Evolutionary conservation across 1,284 basidiomycete species (phyloP).

Genomic region (Phellopilus nigrolimitatus): DNA sequence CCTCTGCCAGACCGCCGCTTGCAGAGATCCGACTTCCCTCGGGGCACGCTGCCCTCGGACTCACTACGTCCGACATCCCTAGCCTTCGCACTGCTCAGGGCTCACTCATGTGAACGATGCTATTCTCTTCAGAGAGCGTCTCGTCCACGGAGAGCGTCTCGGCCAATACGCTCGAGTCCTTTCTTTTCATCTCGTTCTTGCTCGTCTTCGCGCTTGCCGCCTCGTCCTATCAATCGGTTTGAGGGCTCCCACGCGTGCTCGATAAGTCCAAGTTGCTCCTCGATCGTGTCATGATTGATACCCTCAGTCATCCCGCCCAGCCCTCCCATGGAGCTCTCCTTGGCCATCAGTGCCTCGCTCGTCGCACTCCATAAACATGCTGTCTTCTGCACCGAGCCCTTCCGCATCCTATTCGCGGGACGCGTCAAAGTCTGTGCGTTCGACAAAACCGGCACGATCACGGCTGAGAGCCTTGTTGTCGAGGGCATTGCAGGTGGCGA

Average conservation of each 20-base stretch:
- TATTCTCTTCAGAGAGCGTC: conserved; percentile 93
- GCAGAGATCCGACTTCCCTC: conserved; percentile 60
- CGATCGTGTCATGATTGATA: conserved; percentile 92
- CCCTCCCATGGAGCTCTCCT: conserved; percentile 90
- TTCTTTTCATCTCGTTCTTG: conserved; percentile 94
- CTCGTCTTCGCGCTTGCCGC: conserved; percentile 95
- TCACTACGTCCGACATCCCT: conserved; percentile 39
- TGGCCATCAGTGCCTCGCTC: conserved; percentile 91
- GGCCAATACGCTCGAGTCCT: conserved; percentile 90
- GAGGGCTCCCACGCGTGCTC: conserved; percentile 84
- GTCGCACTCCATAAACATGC: conserved; percentile 64
- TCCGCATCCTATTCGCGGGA: conserved; percentile 91
- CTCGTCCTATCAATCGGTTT: conserved; percentile 93
- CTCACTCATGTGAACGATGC: conserved; percentile 94
- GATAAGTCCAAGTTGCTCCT: conserved; percentile 91
- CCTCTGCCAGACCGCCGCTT: conserved; percentile 69
- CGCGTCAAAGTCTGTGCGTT: conserved; percentile 96
- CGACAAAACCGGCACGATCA: conserved; percentile 97
- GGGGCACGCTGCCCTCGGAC: conserved; percentile 30
- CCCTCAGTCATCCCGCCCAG: conserved; percentile 95
- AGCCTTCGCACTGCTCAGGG: conserved; percentile 83
- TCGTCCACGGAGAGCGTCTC: conserved; percentile 96
- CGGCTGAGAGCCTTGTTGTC: conserved; percentile 89
- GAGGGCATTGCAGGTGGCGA: conserved; percentile 88
- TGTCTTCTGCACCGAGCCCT: conserved; percentile 96